Evolutionary conservation across 768 basidiomycete genomes (phyloP).

Genomic region (Lactarius sp.): DNA sequence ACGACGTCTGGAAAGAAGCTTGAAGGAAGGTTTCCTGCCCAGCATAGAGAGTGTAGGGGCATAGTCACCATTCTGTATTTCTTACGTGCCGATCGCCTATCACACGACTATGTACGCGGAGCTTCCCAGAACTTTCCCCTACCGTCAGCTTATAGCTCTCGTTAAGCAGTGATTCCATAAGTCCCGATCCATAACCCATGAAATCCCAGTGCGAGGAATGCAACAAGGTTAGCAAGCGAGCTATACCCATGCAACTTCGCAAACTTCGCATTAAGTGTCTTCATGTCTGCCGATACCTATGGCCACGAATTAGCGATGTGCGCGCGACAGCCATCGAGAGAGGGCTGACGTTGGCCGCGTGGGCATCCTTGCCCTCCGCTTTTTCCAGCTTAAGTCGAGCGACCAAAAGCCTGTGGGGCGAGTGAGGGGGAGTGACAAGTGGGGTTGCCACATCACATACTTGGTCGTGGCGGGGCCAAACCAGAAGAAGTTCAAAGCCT

Average conservation of each 20-base stretch:
- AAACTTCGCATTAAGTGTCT: constrained; percentile 62
- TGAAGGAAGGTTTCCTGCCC: constrained; percentile 82
- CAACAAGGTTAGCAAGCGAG: constrained; percentile 57
- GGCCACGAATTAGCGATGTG: constrained; percentile 10
- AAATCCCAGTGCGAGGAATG: constrained; percentile 56
- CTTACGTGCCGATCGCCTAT: constrained; percentile 3
- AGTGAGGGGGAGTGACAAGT: background rate
- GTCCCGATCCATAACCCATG: constrained; percentile 71
- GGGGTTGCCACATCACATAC: constrained; percentile 34
- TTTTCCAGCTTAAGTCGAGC: constrained; percentile 69
- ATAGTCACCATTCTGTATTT: constrained; percentile 36
- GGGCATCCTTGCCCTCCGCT: constrained; percentile 62
- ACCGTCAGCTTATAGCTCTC: background rate
- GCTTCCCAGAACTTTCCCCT: background rate
- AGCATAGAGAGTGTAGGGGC: constrained; percentile 73
- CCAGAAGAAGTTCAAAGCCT: constrained; percentile 60
- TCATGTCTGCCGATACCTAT: constrained; percentile 66
- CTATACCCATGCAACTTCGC: constrained; percentile 63
- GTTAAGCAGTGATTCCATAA: constrained; percentile 38
- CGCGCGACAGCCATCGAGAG: constrained; percentile 7
- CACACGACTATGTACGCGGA: constrained; percentile 7
- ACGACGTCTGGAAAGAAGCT: constrained; percentile 70
- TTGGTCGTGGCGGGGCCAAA: constrained; percentile 70
- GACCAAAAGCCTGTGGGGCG: constrained; percentile 59
- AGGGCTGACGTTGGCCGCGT: constrained; percentile 56